A percentile compares a stretch with the other conserved stretches of the same genome.
Conservation (phyloP, 176 grass and related monocot genomes). For the Carex parvula region DNA sequence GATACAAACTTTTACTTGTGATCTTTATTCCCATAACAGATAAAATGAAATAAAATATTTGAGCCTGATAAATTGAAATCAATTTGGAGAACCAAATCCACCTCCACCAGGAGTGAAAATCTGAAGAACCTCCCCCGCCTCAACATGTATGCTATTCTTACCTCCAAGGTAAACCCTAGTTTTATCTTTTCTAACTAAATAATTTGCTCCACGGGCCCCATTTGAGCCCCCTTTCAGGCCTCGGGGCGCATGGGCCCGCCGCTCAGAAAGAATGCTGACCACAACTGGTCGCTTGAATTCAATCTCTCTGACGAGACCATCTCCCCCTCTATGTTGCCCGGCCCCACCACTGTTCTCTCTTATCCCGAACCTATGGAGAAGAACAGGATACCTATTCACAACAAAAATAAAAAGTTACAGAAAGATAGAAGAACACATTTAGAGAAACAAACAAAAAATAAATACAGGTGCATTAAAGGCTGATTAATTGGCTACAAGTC, state of each 20-base stretch:
- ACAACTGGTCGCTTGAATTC: slow-evolving; percentile 61
- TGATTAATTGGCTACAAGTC: not conserved
- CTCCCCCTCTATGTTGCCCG: slow-evolving; percentile 70
- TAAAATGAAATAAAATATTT: not conserved
- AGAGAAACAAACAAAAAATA: not conserved
- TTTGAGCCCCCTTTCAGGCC: slow-evolving; percentile 68
- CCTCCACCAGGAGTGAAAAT: slow-evolving; percentile 89
- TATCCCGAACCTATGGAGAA: slow-evolving; percentile 74
- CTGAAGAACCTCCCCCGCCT: slow-evolving; percentile 79
- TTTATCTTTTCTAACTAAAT: slow-evolving; percentile 70
- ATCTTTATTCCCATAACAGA: too few relatives aligned
- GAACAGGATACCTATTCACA: slow-evolving; percentile 52
- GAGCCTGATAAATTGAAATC: not conserved
- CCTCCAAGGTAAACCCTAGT: slow-evolving; percentile 77
- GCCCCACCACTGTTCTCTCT: slow-evolving; percentile 78
- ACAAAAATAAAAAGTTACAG: not conserved
- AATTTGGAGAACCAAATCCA: slow-evolving; percentile 65
- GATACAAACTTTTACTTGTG: too few relatives aligned
- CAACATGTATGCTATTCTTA: slow-evolving; percentile 69
- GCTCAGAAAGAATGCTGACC: slow-evolving; percentile 89
- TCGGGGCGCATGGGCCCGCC: slow-evolving; percentile 64
- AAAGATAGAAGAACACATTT: not conserved
- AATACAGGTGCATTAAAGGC: not conserved
- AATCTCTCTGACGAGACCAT: slow-evolving; percentile 80
- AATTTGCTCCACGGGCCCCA: slow-evolving; percentile 71